Evolutionary conservation across 2,329 filamentous ascomycete species (phyloP).

Genomic region (Trichoderma sp.): DNA sequence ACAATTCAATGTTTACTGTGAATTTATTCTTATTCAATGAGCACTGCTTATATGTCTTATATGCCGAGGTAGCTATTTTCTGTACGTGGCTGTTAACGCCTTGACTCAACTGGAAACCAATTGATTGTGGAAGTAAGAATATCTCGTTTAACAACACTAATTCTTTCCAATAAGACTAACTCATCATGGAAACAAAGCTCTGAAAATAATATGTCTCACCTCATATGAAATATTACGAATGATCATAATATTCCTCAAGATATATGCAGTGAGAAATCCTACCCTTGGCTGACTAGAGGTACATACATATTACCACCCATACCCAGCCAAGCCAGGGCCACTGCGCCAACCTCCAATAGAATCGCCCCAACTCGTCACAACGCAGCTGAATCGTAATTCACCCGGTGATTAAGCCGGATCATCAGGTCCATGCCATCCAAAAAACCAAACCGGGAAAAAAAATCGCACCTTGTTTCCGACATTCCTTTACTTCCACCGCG

Average conservation of each 20-base stretch:
- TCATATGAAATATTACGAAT: not conserved
- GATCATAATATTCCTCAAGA: not conserved
- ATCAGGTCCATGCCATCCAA: conserved; percentile 1
- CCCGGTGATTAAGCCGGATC: conserved; percentile 16
- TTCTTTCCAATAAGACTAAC: not conserved
- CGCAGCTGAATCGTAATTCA: conserved; percentile 3
- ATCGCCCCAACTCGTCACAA: conserved; percentile 18
- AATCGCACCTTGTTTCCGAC: not conserved
- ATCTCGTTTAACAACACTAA: not conserved
- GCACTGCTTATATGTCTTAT: not conserved
- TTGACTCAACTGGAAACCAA: not conserved
- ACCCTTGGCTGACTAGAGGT: not conserved
- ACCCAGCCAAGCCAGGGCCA: not conserved
- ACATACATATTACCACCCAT: too few species aligned
- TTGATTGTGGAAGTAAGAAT: not conserved
- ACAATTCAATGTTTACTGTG: not conserved
- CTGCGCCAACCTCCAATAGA: conserved; percentile 14
- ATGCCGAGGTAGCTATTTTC: not conserved
- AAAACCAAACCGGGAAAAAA: not conserved
- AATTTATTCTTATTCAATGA: not conserved
- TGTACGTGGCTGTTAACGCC: not conserved
- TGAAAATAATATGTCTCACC: not conserved
- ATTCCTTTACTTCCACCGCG: not conserved
- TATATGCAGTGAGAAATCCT: not conserved
- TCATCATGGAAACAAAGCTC: not conserved